These are phyloP conservation scores for Rhizodiscina lignyota DNA, from an alignment of 495 filamentous ascomycete species.

Conservation along the genomic window DNA sequence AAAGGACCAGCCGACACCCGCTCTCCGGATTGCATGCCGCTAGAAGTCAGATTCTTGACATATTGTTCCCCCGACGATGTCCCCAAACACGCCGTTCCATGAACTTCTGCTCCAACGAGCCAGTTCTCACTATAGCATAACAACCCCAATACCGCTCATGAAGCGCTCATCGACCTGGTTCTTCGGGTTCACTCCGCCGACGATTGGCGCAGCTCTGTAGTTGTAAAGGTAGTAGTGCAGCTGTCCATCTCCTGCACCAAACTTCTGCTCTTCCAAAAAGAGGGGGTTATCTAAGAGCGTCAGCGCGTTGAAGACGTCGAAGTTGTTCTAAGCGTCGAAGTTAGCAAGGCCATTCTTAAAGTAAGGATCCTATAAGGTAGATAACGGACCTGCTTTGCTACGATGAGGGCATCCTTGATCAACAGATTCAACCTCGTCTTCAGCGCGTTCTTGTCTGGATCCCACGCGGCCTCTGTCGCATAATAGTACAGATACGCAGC, in stretches of 20 bases:
- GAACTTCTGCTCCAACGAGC: too few species aligned
- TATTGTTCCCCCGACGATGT: too few species aligned
- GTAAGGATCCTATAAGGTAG: neutral
- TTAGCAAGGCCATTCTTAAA: conserved; percentile 3
- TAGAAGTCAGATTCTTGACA: too few species aligned
- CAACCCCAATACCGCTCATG: conserved; percentile 76
- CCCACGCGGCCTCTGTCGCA: conserved; percentile 67
- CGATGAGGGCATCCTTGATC: conserved; percentile 70
- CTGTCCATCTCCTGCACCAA: conserved; percentile 82
- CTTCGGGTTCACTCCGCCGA: conserved; percentile 64
- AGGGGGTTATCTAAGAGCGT: conserved; percentile 85
- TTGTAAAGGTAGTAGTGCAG: conserved; percentile 96
- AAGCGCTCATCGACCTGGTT: conserved; percentile 56
- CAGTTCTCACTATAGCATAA: too few species aligned
- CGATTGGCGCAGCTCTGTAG: conserved; percentile 67
- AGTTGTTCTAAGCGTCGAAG: conserved; percentile 42
- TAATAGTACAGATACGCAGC: conserved; percentile 97
- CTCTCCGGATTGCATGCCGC: too few species aligned
- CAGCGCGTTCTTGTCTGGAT: conserved; percentile 33
- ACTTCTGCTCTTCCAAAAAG: conserved; percentile 85
- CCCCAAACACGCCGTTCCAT: too few species aligned
- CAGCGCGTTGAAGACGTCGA: conserved; percentile 94
- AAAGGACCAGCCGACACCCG: too few species aligned
- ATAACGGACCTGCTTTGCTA: conserved; percentile 53
- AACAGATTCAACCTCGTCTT: conserved; percentile 58